Evolutionary conservation across 805 yeast species (phyloP), one percentile per base, ranked within the genome.

Genomic region (Kodamaea neixiangensis): DNA sequence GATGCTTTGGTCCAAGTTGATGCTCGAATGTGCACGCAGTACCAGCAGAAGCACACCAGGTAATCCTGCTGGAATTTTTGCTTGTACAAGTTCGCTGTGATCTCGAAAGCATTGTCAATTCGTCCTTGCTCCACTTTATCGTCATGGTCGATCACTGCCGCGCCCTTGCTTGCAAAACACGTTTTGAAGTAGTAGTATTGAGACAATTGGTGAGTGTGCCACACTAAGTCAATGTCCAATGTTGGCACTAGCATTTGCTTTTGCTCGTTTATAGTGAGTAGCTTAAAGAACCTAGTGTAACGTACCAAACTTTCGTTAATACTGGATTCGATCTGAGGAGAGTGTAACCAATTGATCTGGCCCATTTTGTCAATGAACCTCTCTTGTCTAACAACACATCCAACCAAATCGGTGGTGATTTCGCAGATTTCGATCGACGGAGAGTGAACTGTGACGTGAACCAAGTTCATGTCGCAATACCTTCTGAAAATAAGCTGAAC

Each of bases 171-270:
- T 0, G 9, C 14, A 14, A 31, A 33, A 42, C 61, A 56, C 17
- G 53, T 54, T 4, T 29, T 15, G 38, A 58, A 53, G 48, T 64
- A 63, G 25, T 49, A 39, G 42, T 40, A 44, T 46, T 52, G 48
- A 3, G 55, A 40, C 10, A 65, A 51, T 35, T 61, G 66, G 48
- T 65, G 68, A 5, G 69, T 65, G 47, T 59, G 67, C 69, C 69
- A 64, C 2, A 63, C 44, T 35, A 65, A 53, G 44, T 64, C 68
- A 21, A 65, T 64, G 35, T 65, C 68, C 42, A 65, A 51, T 4
- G 67, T 63, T 1, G 69, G 68, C 1, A 64, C 63, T 14, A 57
- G 46, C 53, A 48, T 54, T 18, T 38, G 22, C 14, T 19, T 43
- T 2, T 37, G 41, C 33, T 50, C 55, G 15, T 34, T 7, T 1